These are phyloP conservation scores for Claviceps pazoutovae DNA, from an alignment of 2,329 filamentous ascomycete genomes.

Conservation along the genomic window DNA sequence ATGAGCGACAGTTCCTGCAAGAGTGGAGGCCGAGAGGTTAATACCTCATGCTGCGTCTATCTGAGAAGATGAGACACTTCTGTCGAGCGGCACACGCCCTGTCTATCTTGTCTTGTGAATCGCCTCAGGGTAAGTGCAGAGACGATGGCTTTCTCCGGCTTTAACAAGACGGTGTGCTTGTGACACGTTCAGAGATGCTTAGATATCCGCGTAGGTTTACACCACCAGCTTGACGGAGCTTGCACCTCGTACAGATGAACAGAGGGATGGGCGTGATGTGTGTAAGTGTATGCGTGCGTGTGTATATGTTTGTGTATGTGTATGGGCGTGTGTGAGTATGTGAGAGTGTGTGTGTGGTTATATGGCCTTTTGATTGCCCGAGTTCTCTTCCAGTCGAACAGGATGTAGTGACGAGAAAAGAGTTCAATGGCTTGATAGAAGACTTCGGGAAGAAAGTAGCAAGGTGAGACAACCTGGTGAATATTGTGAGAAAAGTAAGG, in stretches of 20 bases:
- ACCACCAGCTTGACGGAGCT: not conserved
- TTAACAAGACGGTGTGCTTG: not conserved
- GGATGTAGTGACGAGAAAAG: not conserved
- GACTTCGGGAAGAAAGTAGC: not conserved
- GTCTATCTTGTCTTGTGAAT: not conserved
- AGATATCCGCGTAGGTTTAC: not conserved
- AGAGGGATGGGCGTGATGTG: not conserved
- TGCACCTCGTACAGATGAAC: not conserved
- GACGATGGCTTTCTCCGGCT: not conserved
- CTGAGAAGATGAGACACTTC: not conserved
- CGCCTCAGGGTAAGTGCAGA: not conserved
- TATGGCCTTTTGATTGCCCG: not conserved
- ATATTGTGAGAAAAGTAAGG: not conserved
- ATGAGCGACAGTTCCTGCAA: not conserved
- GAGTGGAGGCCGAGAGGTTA: not conserved
- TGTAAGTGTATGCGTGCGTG: not conserved
- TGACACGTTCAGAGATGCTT: not conserved
- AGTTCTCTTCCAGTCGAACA: not conserved
- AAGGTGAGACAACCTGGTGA: not conserved
- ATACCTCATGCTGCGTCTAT: conserved; percentile 24
- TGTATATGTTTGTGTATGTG: not conserved
- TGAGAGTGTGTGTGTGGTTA: not conserved
- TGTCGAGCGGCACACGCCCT: not conserved
- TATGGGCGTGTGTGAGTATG: not conserved
- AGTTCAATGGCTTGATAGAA: not conserved